Evolutionary conservation across 805 yeast genomes (phyloP).

Genomic region (Candida coquimbonensis): DNA sequence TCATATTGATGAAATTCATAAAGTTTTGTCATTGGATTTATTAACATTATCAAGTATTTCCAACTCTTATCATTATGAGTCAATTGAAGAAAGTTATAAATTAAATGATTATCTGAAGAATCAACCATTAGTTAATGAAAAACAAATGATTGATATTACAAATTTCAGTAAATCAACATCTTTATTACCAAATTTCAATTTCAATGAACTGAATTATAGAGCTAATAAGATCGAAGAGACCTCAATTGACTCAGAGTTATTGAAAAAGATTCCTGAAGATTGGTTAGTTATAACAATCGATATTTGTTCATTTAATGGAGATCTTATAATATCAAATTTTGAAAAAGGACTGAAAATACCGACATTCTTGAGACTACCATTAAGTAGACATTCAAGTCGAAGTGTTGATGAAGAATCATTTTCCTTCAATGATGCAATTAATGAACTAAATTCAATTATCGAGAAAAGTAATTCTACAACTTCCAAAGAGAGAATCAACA

Average conservation of each 20-base stretch:
- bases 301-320: slow-evolving; percentile 49
- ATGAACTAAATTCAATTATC: slow-evolving; percentile 46
- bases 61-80: slow-evolving; percentile 13
- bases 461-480: slow-evolving; percentile 56
- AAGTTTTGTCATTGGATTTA: slow-evolving; percentile 17
- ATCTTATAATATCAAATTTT: slow-evolving; percentile 45
- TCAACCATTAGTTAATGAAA: slow-evolving; percentile 23
- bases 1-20: slow-evolving; percentile 21
- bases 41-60: slow-evolving; percentile 23
- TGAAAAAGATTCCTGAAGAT: slow-evolving; percentile 29
- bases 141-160: slow-evolving; percentile 15
- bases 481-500: slow-evolving; percentile 41
- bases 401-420: slow-evolving; percentile 36
- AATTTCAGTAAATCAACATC: slow-evolving; percentile 2
- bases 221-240: slow-evolving; percentile 1
- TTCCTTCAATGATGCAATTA: slow-evolving; percentile 38
- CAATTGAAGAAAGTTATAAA: slow-evolving; percentile 15
- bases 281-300: slow-evolving; percentile 63
- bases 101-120: slow-evolving; percentile 23
- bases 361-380: slow-evolving; percentile 50
- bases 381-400: slow-evolving; percentile 41
- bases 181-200: slow-evolving; percentile 14
- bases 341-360: slow-evolving; percentile 30
- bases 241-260: slow-evolving; percentile 5
- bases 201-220: slow-evolving; percentile 2